These are phyloP conservation scores for Lobulomyces angularis DNA, from an alignment of 192 early-diverging fungal species.

Conservation along the genomic window DNA sequence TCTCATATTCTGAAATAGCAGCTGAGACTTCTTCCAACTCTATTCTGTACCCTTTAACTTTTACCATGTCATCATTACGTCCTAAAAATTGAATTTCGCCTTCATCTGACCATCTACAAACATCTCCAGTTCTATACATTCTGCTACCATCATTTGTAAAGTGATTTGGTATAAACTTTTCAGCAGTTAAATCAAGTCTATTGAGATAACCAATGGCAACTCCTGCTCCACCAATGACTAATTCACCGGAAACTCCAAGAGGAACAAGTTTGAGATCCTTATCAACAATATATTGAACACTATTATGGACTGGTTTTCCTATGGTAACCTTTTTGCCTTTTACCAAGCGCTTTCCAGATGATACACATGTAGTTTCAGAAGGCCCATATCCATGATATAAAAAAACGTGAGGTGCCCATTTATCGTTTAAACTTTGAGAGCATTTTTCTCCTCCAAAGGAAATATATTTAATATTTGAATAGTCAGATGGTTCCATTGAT, in stretches of 20 bases:
- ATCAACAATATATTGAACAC: slow-evolving; percentile 18
- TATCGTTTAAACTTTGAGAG: too few relatives aligned
- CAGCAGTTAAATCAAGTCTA: slow-evolving; percentile 18
- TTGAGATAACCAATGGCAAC: slow-evolving; percentile 30
- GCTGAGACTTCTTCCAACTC: slow-evolving; percentile 13
- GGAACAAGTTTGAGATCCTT: slow-evolving; percentile 9
- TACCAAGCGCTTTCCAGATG: too few relatives aligned
- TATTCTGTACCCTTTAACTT: slow-evolving; percentile 15
- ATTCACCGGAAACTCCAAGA: slow-evolving; percentile 22
- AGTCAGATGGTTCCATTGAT: too few relatives aligned
- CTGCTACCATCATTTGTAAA: slow-evolving; percentile 2
- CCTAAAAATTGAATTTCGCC: slow-evolving; percentile 9
- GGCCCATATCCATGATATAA: slow-evolving; percentile 11
- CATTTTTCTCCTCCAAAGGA: too few relatives aligned
- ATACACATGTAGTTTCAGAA: slow-evolving; percentile 11
- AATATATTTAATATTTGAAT: too few relatives aligned
- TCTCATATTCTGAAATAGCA: slow-evolving; percentile 1
- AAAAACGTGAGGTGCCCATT: background rate
- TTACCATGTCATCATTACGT: slow-evolving; percentile 19
- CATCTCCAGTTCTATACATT: slow-evolving; percentile 17
- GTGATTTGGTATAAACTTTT: slow-evolving; percentile 17
- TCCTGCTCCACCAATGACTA: slow-evolving; percentile 24
- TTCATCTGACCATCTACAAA: slow-evolving; percentile 6
- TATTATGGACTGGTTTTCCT: too few relatives aligned
- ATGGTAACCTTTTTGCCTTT: too few relatives aligned